Evolutionary conservation across 768 basidiomycete species (phyloP), one percentile per base, ranked within the genome.

Genomic region (Kwoniella dendrophila): DNA sequence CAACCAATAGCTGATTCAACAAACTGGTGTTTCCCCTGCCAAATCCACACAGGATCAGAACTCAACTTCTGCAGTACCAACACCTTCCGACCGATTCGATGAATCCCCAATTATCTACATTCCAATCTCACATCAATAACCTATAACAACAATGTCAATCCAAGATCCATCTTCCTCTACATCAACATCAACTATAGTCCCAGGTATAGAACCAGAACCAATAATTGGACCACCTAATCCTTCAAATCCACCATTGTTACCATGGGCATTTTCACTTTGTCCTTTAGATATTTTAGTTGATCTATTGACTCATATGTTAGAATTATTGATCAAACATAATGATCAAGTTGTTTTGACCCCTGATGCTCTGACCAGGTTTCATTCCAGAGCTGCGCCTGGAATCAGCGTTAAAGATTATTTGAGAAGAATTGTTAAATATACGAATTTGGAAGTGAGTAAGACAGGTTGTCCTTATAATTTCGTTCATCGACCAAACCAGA

Each of bases 291-390:
- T 85, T 76, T 85, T 98, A 75, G 88, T 90, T 66, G 83, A 88
- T 64, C 88, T 99, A 67, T 93, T 97, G 80, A 92, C 92, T 72
- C 90, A 94, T 81, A 98, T 98, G 94, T 86, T 99, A 71, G 86
- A 93, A 76, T 89, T 93, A 66, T 83, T 99, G 73, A 93, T 96
- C 81, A 83, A 85, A 56, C 92, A 96, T 85, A 99, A 99, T 83
- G 95, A 99, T 83, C 86, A 86, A 77, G 92, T 99, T 79, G 89
- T 92, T 59, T 83, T 98, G 66, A 86, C 87, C 38, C 88, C 92
- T 86, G 92, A 83, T 82, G 86, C 88, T 67, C 84, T 99, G 66
- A 97, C 96, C 47, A 88, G 94, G 56, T 99, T 99, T 78, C 96
- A 99, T 81, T 97, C 94, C 32, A 86, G 94, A 69, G 86, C 93